phyloP scores from a whole-genome alignment of 352 stramenopile genomes.

The Thalassiosira sp. region DNA sequence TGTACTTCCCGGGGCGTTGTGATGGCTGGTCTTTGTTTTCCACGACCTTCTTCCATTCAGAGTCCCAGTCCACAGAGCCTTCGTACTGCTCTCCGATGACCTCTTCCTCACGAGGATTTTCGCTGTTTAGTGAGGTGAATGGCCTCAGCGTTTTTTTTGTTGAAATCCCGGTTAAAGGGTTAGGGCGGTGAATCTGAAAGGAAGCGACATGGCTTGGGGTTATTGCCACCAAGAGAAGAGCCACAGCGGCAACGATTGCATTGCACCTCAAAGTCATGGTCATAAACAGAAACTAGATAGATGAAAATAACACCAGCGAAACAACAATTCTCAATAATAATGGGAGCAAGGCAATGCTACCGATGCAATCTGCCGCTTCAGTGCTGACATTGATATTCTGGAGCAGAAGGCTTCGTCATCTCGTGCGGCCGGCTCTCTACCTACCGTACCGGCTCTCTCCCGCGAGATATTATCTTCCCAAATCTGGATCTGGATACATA shows the following conservation, averaged over 20 bases:
- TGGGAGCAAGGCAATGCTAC: no score
- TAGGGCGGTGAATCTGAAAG: constrained; percentile 18
- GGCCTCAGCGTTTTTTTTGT: constrained; percentile 1
- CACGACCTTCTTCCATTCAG: constrained; percentile 49
- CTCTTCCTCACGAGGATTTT: constrained; percentile 29
- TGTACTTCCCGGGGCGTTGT: constrained; percentile 28
- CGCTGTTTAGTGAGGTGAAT: constrained; percentile 16
- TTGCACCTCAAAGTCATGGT: constrained; percentile 1
- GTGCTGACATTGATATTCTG: no score
- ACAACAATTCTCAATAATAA: no score
- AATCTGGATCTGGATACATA: no score
- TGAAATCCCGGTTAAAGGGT: neutral
- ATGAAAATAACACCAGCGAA: no score
- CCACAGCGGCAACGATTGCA: constrained; percentile 1
- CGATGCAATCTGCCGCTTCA: no score
- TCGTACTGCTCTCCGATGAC: constrained; percentile 24
- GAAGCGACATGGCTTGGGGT: constrained; percentile 4
- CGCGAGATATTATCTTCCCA: no score
- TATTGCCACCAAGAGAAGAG: neutral
- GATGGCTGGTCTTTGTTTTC: constrained; percentile 33
- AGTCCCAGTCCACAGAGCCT: constrained; percentile 35
- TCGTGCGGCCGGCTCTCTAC: no score
- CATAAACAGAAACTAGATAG: no score
- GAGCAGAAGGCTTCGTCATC: no score
- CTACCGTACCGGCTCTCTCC: no score